A percentile compares a stretch with the other conserved stretches of the same genome.
Conservation (phyloP, 108 stramenopile species). For the Discostella stelligeroides region DNA sequence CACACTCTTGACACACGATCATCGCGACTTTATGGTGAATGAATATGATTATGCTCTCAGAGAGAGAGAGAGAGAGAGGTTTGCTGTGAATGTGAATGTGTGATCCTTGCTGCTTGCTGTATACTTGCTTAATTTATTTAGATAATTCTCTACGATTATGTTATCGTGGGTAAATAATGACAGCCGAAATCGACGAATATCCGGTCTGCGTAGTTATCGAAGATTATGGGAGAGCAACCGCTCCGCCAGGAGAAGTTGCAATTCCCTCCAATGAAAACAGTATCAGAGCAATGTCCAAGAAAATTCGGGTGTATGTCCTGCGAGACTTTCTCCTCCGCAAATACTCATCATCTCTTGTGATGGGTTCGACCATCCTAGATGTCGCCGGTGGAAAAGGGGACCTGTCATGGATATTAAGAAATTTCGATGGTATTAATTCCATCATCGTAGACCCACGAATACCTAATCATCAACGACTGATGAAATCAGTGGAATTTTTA, state of each 20-base stretch:
- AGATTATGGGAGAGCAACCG: neutral
- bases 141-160: too few relatives aligned
- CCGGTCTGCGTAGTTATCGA: neutral
- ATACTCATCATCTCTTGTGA: conserved; percentile 13
- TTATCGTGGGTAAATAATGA: too few relatives aligned
- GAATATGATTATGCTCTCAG: too few relatives aligned
- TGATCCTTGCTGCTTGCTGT: too few relatives aligned
- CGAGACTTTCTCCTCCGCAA: conserved; percentile 59
- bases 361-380: conserved; percentile 58
- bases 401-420: conserved; percentile 68
- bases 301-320: conserved; percentile 70
- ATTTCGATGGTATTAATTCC: conserved; percentile 61
- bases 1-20: too few relatives aligned
- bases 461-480: conserved; percentile 47
- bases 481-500: conserved; percentile 59
- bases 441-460: conserved; percentile 75
- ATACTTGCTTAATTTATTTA: too few relatives aligned
- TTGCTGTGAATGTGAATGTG: too few relatives aligned
- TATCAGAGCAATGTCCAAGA: conserved; percentile 58
- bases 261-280: conserved; percentile 42
- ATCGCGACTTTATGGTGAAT: too few relatives aligned
- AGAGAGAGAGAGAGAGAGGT: too few relatives aligned
- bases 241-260: neutral
- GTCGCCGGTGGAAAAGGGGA: conserved; percentile 89
- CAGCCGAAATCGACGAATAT: too few relatives aligned